A percentile compares a stretch with the other conserved stretches of the same genome.
Conservation (phyloP, 2,329 filamentous ascomycete species). For the Coniella lustricola region DNA sequence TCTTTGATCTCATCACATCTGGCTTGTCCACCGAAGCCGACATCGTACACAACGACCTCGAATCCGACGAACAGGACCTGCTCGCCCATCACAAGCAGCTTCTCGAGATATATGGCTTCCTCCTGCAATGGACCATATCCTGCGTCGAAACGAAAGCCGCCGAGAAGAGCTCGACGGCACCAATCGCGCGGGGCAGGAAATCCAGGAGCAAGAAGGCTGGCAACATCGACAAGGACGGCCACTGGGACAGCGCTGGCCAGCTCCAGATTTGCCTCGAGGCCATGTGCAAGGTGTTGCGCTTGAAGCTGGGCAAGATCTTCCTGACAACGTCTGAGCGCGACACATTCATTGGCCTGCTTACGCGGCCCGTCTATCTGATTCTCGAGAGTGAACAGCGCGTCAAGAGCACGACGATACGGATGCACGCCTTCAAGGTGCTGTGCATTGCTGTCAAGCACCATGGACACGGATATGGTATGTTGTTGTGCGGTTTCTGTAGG, state of each 20-base stretch:
- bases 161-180: slow-evolving; percentile 72
- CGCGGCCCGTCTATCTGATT: slow-evolving; percentile 85
- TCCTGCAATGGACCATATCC: slow-evolving; percentile 90
- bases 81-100: slow-evolving; percentile 83
- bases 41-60: slow-evolving; percentile 75
- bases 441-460: slow-evolving; percentile 97
- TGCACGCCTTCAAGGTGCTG: slow-evolving; percentile 95
- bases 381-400: slow-evolving; percentile 89
- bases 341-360: slow-evolving; percentile 87
- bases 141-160: slow-evolving; percentile 91
- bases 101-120: slow-evolving; percentile 87
- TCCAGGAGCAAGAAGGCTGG: slow-evolving; percentile 67
- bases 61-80: slow-evolving; percentile 84
- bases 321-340: slow-evolving; percentile 93
- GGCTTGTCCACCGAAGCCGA: slow-evolving; percentile 82
- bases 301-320: slow-evolving; percentile 90
- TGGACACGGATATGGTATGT: slow-evolving; percentile 84
- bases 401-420: slow-evolving; percentile 81
- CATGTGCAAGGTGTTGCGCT: slow-evolving; percentile 92
- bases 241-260: slow-evolving; percentile 84
- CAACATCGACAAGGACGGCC: slow-evolving; percentile 56
- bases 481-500: background rate
- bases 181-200: slow-evolving; percentile 65
- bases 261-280: slow-evolving; percentile 82
- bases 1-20: slow-evolving; percentile 84